Percentiles rank a stretch among this genome's conserved stretches.
Conservation (phyloP, 345 rosid genomes). For the Corymbia maculata region DNA sequence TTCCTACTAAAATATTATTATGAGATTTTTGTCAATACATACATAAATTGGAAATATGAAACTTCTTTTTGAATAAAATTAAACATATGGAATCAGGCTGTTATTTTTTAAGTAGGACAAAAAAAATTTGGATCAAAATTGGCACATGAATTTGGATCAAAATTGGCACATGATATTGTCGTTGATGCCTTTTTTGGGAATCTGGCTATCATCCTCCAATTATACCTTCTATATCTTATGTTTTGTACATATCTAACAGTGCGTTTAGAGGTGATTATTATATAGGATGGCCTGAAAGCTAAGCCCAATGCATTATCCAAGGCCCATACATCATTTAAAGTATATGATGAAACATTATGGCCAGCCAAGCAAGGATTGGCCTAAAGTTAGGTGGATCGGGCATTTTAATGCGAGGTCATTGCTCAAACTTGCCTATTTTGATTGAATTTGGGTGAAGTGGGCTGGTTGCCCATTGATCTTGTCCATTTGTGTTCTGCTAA, state of each 20-base stretch:
- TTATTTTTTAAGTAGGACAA: too few species aligned
- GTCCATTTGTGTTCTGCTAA: neutral
- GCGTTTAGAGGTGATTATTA: neutral
- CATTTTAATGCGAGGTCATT: neutral
- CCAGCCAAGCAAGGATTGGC: neutral
- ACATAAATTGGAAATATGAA: too few species aligned
- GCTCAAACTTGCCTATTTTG: neutral
- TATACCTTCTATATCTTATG: too few species aligned
- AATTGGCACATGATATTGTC: neutral
- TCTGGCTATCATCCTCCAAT: too few species aligned
- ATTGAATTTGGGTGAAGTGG: neutral
- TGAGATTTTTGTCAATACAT: too few species aligned
- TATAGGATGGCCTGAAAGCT: neutral
- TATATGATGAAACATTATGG: neutral
- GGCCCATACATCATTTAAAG: neutral
- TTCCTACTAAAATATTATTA: too few species aligned
- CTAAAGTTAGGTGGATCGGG: neutral
- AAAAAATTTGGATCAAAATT: neutral
- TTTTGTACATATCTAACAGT: neutral
- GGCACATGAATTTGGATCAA: neutral
- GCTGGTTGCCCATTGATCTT: neutral
- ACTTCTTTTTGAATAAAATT: too few species aligned
- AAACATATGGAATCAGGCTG: too few species aligned
- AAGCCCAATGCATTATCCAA: neutral
- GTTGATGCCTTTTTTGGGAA: neutral